A percentile compares a stretch with the other conserved stretches of the same genome.
Evolutionary conservation across 305 asterid species (phyloP).

Genomic region (Solanum chacoense): DNA sequence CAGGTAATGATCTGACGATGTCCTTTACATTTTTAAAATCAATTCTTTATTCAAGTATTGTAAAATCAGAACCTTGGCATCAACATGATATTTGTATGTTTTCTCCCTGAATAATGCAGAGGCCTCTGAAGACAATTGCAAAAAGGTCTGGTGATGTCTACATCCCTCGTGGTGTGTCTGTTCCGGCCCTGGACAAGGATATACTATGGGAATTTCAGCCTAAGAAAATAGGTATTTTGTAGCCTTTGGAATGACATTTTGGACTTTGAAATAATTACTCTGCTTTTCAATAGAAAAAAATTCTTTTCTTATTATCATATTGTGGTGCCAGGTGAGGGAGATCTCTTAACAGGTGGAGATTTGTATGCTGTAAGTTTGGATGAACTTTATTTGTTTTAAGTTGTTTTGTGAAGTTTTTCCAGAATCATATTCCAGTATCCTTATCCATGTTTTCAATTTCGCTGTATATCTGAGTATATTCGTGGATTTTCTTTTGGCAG

Average conservation of each 20-base stretch:
- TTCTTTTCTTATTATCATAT: constrained; percentile 2
- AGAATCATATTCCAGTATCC: neutral
- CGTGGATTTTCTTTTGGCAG: constrained; percentile 32
- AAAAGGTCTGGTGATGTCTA: constrained; percentile 91
- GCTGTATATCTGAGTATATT: neutral
- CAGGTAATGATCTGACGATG: constrained; percentile 40
- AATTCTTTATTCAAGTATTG: neutral
- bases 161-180: constrained; percentile 98
- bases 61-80: neutral
- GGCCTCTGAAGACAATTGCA: constrained; percentile 96
- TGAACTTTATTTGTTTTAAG: neutral
- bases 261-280: neutral
- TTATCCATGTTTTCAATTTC: neutral
- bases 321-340: constrained; percentile 71
- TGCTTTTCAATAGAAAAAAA: neutral
- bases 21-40: neutral
- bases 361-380: constrained; percentile 74
- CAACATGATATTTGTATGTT: constrained; percentile 7
- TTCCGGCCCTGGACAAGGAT: constrained; percentile 95
- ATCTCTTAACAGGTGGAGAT: constrained; percentile 80
- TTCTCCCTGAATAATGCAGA: constrained; percentile 37
- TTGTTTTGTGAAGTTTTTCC: neutral
- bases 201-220: constrained; percentile 93
- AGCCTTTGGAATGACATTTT: neutral
- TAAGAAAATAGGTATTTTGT: constrained; percentile 60